phyloP scores from a whole-genome alignment of 202 grass and related monocot genomes.

The Hordeum pubiflorum region DNA sequence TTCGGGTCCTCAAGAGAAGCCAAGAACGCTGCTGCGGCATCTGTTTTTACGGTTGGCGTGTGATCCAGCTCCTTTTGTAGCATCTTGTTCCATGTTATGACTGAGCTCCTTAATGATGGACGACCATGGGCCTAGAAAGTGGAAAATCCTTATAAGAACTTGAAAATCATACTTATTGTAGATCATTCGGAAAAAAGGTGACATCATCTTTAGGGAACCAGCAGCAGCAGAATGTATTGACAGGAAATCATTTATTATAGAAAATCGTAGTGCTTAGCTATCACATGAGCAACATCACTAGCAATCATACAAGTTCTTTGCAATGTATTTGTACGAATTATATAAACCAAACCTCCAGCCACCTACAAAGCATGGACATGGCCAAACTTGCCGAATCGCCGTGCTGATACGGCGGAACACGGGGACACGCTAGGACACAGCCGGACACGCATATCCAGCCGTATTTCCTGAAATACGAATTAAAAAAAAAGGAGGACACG shows the following conservation, averaged over 20 bases:
- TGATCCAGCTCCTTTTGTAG: slow-evolving; percentile 90
- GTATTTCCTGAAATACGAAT: no score
- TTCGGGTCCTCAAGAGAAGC: slow-evolving; percentile 94
- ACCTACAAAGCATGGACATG: no score
- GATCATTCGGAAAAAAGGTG: neutral
- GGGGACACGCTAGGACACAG: no score
- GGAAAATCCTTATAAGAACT: slow-evolving; percentile 30
- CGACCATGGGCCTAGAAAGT: slow-evolving; percentile 77
- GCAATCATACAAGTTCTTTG: neutral
- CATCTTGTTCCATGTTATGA: slow-evolving; percentile 94
- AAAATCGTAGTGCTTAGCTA: neutral
- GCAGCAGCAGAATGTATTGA: neutral
- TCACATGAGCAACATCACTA: slow-evolving; percentile 1
- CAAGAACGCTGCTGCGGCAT: slow-evolving; percentile 89
- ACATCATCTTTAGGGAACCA: neutral
- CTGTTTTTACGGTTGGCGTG: slow-evolving; percentile 75
- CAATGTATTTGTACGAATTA: neutral
- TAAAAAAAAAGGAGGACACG: no score
- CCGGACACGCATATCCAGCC: no score
- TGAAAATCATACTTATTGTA: neutral
- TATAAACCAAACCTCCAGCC: neutral
- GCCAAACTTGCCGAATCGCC: no score
- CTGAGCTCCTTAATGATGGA: slow-evolving; percentile 71
- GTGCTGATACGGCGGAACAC: no score
- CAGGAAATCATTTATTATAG: neutral